A percentile compares a stretch with the other conserved stretches of the same genome.
phyloP scores from a whole-genome alignment of 148 eudicot genomes.

The Agrostemma githago region DNA sequence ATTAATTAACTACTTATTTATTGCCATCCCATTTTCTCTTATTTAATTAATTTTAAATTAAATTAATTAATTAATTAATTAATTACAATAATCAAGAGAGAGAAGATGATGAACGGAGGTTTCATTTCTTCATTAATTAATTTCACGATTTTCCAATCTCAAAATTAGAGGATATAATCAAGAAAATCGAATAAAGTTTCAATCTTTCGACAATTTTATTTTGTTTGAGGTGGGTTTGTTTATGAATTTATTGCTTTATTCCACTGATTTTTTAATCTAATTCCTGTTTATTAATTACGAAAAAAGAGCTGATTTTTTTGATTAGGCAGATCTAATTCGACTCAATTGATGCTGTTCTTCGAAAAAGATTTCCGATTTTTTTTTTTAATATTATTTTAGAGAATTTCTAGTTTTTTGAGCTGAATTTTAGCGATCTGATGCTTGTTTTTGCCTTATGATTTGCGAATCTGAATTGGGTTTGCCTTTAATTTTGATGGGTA shows the following conservation, averaged over 20 bases:
- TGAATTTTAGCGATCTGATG: constrained; percentile 35
- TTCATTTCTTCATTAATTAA: background rate
- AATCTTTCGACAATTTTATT: background rate
- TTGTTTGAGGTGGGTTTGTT: constrained; percentile 1
- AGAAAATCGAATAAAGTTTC: background rate
- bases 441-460: constrained; percentile 10
- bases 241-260: background rate
- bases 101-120: background rate
- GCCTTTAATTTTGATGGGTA: constrained; percentile 15
- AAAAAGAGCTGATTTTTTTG: background rate
- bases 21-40: background rate
- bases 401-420: constrained; percentile 23
- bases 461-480: constrained; percentile 17
- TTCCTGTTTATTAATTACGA: background rate
- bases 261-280: background rate
- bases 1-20: too few relatives aligned
- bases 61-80: too few relatives aligned
- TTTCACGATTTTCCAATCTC: background rate
- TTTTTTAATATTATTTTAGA: background rate
- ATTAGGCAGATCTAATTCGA: constrained; percentile 33
- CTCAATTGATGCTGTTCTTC: constrained; percentile 14
- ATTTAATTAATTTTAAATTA: too few relatives aligned
- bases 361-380: background rate
- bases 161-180: background rate
- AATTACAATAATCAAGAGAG: background rate